Evolutionary conservation across 768 basidiomycete genomes (phyloP), one percentile per base, ranked within the genome.

Genomic region (Fomitopsis serialis): DNA sequence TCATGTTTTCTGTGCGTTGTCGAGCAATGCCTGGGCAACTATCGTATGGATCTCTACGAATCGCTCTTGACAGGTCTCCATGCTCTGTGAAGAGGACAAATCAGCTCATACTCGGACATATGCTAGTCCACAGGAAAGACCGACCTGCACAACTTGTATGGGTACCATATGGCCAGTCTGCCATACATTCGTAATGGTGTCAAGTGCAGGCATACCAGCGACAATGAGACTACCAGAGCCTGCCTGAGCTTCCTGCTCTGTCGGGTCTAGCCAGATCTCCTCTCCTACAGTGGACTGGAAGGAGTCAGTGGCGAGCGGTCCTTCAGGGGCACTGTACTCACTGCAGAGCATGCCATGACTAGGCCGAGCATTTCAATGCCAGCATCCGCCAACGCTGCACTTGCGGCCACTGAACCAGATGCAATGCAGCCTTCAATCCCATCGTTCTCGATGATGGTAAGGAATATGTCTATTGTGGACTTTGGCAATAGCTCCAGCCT

Each of bases 401-500:
- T 92, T 1, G 92, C 90, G 17, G 95, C 96, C 6, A 92, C 80
- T 10, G 88, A 76, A 5, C 90, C 94, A 1, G 92, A 81, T 5
- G 92, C 82, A n/a, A 96, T 78, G 58, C 91, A 90, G 24, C 87
- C 83, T 65, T 94, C 88, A n/a, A 89, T 76, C 17, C 92, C 89
- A 66, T 97, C 94, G n/a, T 86, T 84, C 68, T 98, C 94, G 43
- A 98, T 82, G 40, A 99, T 75, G 2, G 84, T 88, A 48, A 99
- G 73, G 68, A 90, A 96, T 43, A 98, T 75, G 71, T 99, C 97
- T 61, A 98, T 83, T 9, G 87, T 86, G 0, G 93, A 89, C 67
- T 99, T 99, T 15, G 97, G 96, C n/a, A 97, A 76, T 1, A 89
- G 76, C 62, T 96, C 92, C 40, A 98, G 77, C 40, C 92, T 82